Base-by-base conservation (phyloP, 768 basidiomycete species). In the Polyporus arcularius region DNA sequence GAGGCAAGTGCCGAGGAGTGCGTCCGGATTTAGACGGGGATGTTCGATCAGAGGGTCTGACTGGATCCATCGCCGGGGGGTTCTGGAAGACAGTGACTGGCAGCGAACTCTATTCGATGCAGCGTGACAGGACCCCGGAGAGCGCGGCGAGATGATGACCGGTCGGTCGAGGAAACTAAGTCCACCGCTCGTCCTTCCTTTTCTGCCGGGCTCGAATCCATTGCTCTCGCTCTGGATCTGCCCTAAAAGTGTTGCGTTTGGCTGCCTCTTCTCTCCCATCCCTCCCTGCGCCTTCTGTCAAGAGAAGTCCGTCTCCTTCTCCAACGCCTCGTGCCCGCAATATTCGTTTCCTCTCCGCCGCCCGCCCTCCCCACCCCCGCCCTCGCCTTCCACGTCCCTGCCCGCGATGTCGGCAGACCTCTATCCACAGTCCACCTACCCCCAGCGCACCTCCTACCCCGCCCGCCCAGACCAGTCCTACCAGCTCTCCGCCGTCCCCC, bases 341-440 rank as follows among this genome's bases (percentile, higher is more conserved):
- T 62, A 57, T 48, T 48, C 46, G 46, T 26, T 48, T 58, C 53
- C 42, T 15, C 48, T 48, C 30, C 54, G n/a, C 50, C 55, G 35
- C 53, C 42, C 54, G 51, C 60, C 59, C 35, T 6, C 35, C 35
- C 35, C 35, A 11, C 35, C 35, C 35, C 7, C 35, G 21, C 35
- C 35, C 35, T 35, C 35, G 7, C 11, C 51, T 55, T 38, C 61
- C 42, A 60, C 60, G 26, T 40, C 60, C 57, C 31, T 50, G 18
- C 55, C 55, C 60, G 51, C 55, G 62, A 79, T 75, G 75, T 57
- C 62, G 54, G 78, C 80, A 66, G 79, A 79, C 75, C 75, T 80
- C 76, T 80, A 76, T 71, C 76, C 79, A 70, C 73, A 73, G 68
- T 68, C 62, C 45, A 53, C 72, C 61, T 79, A 78, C 72, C 68